Conservation (phyloP, 306 rosid genomes). For the Malus asiatica region DNA sequence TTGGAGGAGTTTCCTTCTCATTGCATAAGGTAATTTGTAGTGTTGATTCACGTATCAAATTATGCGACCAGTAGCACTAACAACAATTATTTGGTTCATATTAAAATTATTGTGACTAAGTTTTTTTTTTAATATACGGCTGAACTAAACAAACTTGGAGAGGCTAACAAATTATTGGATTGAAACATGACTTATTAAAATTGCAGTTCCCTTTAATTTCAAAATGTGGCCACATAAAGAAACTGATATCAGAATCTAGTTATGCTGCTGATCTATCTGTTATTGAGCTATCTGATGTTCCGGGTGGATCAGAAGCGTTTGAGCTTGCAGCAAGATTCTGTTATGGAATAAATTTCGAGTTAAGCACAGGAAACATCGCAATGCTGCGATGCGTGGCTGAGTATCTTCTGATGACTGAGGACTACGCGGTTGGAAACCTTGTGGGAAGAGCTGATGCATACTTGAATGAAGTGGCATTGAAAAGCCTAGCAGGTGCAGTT, state of each 20-base stretch:
- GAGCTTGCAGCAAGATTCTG: conserved; percentile 95
- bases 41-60: conserved; percentile 10
- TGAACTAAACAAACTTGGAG: background rate
- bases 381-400: conserved; percentile 79
- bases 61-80: background rate
- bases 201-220: conserved; percentile 87
- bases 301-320: conserved; percentile 91
- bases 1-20: conserved; percentile 72
- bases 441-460: conserved; percentile 73
- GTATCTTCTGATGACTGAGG: conserved; percentile 95
- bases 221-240: conserved; percentile 73
- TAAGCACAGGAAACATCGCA: conserved; percentile 65
- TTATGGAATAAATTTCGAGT: conserved; percentile 90
- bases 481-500: conserved; percentile 67
- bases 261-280: conserved; percentile 49
- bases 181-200: background rate
- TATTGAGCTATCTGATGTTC: conserved; percentile 55
- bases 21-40: conserved; percentile 74
- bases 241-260: conserved; percentile 66
- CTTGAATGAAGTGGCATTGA: conserved; percentile 73
- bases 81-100: background rate
- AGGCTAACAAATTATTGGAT: background rate
- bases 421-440: conserved; percentile 63
- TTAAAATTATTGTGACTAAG: background rate
- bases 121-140: background rate